These are phyloP conservation scores for Cordyceps pruinosa DNA, from an alignment of 2,329 filamentous ascomycete genomes.

Conservation along the genomic window DNA sequence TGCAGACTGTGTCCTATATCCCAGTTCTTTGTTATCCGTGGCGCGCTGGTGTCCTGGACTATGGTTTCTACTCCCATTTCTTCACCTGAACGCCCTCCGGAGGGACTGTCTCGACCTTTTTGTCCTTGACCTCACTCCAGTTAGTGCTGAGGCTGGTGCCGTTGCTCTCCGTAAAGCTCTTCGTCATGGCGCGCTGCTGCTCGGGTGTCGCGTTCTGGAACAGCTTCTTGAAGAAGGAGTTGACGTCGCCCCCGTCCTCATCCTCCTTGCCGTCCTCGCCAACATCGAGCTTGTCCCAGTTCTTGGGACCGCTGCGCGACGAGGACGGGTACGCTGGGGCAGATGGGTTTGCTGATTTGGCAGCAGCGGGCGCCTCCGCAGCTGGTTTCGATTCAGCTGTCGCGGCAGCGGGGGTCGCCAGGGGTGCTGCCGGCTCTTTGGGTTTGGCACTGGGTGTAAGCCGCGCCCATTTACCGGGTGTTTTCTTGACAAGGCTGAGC, in stretches of 20 bases:
- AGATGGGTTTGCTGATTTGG: not conserved
- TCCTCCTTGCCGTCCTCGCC: constrained; percentile 44
- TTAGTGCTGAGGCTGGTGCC: constrained; percentile 89
- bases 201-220: constrained; percentile 73
- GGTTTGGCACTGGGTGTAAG: constrained; percentile 18
- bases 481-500: constrained; percentile 62
- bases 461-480: constrained; percentile 59
- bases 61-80: constrained; percentile 45
- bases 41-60: not conserved
- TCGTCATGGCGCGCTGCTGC: constrained; percentile 90
- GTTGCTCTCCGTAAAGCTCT: constrained; percentile 90
- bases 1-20: no score
- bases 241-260: constrained; percentile 56
- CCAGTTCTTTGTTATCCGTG: not conserved
- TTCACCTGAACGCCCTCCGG: constrained; percentile 73
- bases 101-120: constrained; percentile 63
- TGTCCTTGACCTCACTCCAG: constrained; percentile 73
- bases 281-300: constrained; percentile 76
- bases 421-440: not conserved
- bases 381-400: constrained; percentile 7
- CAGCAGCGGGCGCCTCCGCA: not conserved
- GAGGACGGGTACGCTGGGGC: constrained; percentile 75
- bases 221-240: constrained; percentile 83
- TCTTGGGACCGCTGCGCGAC: constrained; percentile 72
- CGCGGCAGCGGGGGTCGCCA: not conserved